Conservation (phyloP, 2,329 filamentous ascomycete genomes). For the Hymenoscyphus albidus region DNA sequence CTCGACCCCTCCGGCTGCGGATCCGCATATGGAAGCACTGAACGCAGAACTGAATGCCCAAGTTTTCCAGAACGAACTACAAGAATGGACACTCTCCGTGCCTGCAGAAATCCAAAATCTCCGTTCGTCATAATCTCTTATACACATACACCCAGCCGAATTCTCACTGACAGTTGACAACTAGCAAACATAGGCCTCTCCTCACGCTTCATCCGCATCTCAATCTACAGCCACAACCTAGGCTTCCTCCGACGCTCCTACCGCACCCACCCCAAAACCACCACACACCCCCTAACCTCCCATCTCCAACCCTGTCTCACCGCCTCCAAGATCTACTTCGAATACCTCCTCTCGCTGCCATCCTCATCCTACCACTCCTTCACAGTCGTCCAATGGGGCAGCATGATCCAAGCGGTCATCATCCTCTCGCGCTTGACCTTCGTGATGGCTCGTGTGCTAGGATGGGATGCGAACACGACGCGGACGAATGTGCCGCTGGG, state of each 20-base stretch:
- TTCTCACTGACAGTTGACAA: not conserved
- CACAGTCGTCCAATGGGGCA: constrained; percentile 23
- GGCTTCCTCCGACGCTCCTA: constrained; percentile 27
- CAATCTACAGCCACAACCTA: constrained; percentile 28
- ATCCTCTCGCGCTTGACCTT: constrained; percentile 29
- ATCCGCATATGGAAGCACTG: constrained; percentile 19
- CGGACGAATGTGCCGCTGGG: constrained; percentile 26
- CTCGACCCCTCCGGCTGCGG: constrained; percentile 9
- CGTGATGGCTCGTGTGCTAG: constrained; percentile 24
- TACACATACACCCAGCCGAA: not conserved
- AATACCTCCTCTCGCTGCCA: constrained; percentile 29
- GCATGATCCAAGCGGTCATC: constrained; percentile 24
- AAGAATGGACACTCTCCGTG: constrained; percentile 24
- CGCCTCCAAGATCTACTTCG: constrained; percentile 26
- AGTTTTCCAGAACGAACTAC: constrained; percentile 26
- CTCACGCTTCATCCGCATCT: constrained; percentile 17
- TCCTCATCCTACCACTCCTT: constrained; percentile 20
- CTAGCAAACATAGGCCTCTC: constrained; percentile 22
- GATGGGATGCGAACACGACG: constrained; percentile 27
- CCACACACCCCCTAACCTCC: constrained; percentile 9
- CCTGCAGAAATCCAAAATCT: constrained; percentile 12
- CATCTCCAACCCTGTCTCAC: constrained; percentile 18
- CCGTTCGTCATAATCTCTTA: constrained; percentile 14
- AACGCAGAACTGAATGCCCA: constrained; percentile 28
- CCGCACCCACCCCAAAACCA: not conserved